Percentiles rank a stretch among this genome's conserved stretches.
Conservation (phyloP, 2,329 filamentous ascomycete species). For the Cryphonectria naterciae region DNA sequence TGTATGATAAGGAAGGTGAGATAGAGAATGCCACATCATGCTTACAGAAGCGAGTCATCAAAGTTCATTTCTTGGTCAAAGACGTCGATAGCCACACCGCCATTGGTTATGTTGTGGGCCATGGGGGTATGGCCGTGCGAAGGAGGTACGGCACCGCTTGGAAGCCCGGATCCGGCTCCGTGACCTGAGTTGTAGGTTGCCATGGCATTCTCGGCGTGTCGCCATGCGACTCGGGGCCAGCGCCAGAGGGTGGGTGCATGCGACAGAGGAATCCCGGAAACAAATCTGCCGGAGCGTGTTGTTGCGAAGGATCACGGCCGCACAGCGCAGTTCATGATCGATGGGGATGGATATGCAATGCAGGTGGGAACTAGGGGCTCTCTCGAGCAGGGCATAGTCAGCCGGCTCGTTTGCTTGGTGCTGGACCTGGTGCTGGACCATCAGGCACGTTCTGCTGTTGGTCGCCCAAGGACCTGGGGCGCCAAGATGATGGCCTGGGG, state of each 20-base stretch:
- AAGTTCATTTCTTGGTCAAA: conserved; percentile 59
- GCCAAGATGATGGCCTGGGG: not conserved
- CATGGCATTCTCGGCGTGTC: conserved; percentile 53
- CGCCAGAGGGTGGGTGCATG: conserved; percentile 11
- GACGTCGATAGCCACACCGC: conserved; percentile 45
- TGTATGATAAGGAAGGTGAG: not conserved
- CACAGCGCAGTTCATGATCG: conserved; percentile 2
- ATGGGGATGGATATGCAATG: not conserved
- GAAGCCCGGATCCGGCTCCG: conserved; percentile 41
- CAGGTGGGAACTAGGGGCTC: conserved; percentile 5
- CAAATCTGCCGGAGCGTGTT: conserved; percentile 9
- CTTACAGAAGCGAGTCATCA: conserved; percentile 62
- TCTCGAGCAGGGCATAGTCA: conserved; percentile 1
- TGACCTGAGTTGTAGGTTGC: conserved; percentile 57
- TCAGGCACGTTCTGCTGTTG: not conserved
- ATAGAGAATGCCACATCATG: not conserved
- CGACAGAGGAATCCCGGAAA: not conserved
- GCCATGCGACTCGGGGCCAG: conserved; percentile 27
- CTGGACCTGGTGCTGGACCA: not conserved
- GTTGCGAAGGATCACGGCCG: conserved; percentile 4
- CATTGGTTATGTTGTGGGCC: conserved; percentile 20
- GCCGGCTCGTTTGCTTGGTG: not conserved
- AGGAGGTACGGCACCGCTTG: conserved; percentile 17
- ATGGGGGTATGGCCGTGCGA: conserved; percentile 20
- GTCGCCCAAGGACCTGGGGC: not conserved